Conservation (phyloP, 2,329 filamentous ascomycete species). For the Colletotrichum brevisporum region DNA sequence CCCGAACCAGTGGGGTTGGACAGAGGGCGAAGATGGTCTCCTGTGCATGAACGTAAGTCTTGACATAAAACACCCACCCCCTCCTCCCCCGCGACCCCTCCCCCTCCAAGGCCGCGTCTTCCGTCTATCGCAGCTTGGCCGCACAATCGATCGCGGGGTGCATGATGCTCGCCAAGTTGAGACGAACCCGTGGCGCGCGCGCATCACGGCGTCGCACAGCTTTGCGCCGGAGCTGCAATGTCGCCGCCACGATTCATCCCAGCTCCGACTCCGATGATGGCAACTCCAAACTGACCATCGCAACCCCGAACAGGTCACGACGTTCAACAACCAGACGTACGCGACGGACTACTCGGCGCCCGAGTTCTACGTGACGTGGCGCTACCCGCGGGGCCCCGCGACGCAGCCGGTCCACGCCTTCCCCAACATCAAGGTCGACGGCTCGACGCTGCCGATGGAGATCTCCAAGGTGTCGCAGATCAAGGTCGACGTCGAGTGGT, state of each 20-base stretch:
- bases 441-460: constrained; percentile 57
- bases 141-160: constrained; percentile 17
- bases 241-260: neutral
- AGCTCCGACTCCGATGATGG: too few species aligned
- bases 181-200: neutral
- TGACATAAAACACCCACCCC: constrained; percentile 3
- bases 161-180: constrained; percentile 1
- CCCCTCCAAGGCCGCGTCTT: neutral
- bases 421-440: constrained; percentile 65
- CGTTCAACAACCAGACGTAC: constrained; percentile 66
- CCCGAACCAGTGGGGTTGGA: constrained; percentile 69
- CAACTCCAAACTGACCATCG: constrained; percentile 1
- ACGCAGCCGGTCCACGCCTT: constrained; percentile 67
- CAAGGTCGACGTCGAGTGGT: constrained; percentile 63
- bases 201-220: neutral
- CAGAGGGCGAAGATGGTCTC: constrained; percentile 52
- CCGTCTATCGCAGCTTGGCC: constrained; percentile 19
- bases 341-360: constrained; percentile 61
- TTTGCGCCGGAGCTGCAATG: neutral
- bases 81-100: neutral
- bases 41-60: constrained; percentile 68
- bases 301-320: constrained; percentile 56
- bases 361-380: constrained; percentile 67
- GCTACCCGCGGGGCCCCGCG: constrained; percentile 58
- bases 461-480: constrained; percentile 57